phyloP scores from a whole-genome alignment of 1,139 yeast genomes.

The Meyerozyma carpophila region DNA sequence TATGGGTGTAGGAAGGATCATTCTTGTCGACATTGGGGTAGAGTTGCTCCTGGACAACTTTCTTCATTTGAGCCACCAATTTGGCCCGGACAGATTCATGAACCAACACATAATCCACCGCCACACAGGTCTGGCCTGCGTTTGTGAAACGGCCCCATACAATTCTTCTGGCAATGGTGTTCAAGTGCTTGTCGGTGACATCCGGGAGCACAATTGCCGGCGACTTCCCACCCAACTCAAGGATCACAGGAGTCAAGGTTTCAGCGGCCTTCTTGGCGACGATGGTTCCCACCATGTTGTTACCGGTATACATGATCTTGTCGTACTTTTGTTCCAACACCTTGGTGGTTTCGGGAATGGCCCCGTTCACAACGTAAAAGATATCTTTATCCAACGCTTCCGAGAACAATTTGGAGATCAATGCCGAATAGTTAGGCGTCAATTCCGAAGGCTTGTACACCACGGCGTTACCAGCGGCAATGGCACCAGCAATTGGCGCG shows the following conservation, averaged over 20 bases:
- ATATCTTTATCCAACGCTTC: conserved; percentile 51
- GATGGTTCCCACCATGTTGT: conserved; percentile 67
- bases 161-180: conserved; percentile 58
- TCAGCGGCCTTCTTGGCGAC: conserved; percentile 81
- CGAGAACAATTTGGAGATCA: conserved; percentile 51
- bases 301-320: conserved; percentile 85
- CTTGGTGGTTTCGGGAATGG: conserved; percentile 61
- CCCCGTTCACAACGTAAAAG: conserved; percentile 69
- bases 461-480: conserved; percentile 85
- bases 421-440: conserved; percentile 57
- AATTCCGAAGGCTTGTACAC: conserved; percentile 77
- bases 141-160: conserved; percentile 76
- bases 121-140: conserved; percentile 90
- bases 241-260: conserved; percentile 69
- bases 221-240: conserved; percentile 93
- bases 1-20: conserved; percentile 46
- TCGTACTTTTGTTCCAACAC: conserved; percentile 67
- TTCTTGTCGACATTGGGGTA: conserved; percentile 34
- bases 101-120: conserved; percentile 75
- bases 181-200: conserved; percentile 38
- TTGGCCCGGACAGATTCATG: conserved; percentile 49
- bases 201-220: conserved; percentile 68
- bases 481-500: conserved; percentile 70
- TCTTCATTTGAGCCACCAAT: conserved; percentile 42
- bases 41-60: conserved; percentile 40